Evolutionary conservation across 1,284 basidiomycete species (phyloP), one percentile per base, ranked within the genome.

Genomic region (Rhodotorula sp.): DNA sequence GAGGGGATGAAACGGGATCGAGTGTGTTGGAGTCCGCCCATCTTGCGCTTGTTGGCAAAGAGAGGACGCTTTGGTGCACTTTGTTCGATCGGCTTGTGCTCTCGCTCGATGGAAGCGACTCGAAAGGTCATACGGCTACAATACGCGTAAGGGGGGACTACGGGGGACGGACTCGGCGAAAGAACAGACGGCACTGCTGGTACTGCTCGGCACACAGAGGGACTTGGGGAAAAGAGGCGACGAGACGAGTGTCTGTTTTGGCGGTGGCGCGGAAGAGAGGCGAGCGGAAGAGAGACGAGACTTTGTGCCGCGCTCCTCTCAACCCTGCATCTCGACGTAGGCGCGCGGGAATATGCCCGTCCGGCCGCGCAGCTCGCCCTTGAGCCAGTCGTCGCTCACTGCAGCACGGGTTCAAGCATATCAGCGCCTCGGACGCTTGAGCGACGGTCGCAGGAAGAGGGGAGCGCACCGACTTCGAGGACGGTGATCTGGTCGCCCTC

Each of bases 401-500:
- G 42, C 45, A 48, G 50, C 17, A 2, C 27, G 1, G 21, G 44
- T 3, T 13, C 19, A 45, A 14, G n/a, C 17, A 25, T 8, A 17
- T 16, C 16, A 49, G 21, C 10, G 54, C 34, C 34, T 34, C 5
- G 34, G 5, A 5, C 5, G 34, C 34, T 34, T 2, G 34, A 34
- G 34, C 34, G 34, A 34, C 9, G 50, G 17, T 16, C 1, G 27
- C 5, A 55, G 41, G 13, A 53, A 45, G 27, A 34, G 12, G 12
- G 7, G 0, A 14, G 62, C 74, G 45, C 49, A 71, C 74, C 69
- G 21, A 71, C 23, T 42, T 77, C 75, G 25, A 70, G 49, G 14
- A 77, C 53, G 21, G 52, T 61, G 27, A 75, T 67, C 42, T 48
- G 14, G 17, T 75, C 69, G 1, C 70, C 70, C 60, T 75, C 74